These are phyloP conservation scores for Mortierella sp. DNA, from an alignment of 371 early-diverging fungal genomes.

Conservation along the genomic window DNA sequence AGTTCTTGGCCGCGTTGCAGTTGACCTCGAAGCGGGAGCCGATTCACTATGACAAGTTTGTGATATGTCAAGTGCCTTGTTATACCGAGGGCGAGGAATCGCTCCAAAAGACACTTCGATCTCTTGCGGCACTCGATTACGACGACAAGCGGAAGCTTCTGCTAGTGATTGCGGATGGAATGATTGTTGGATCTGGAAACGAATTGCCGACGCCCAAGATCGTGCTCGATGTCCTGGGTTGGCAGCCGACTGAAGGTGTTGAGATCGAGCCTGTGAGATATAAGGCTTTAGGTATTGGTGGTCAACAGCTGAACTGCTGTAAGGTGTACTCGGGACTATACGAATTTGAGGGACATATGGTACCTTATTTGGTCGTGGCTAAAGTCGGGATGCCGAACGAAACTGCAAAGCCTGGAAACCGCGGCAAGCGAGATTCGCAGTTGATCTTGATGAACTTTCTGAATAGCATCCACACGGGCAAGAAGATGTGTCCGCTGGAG, in stretches of 20 bases:
- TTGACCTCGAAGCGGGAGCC: slow-evolving; percentile 80
- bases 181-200: slow-evolving; percentile 97
- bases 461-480: slow-evolving; percentile 94
- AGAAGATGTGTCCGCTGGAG: slow-evolving; percentile 90
- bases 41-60: slow-evolving; percentile 91
- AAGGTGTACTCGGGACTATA: slow-evolving; percentile 98
- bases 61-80: slow-evolving; percentile 92
- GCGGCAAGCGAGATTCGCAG: slow-evolving; percentile 99
- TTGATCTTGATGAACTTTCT: slow-evolving; percentile 98
- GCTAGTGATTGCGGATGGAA: slow-evolving; percentile 90
- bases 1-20: slow-evolving; percentile 94
- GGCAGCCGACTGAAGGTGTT: slow-evolving; percentile 70
- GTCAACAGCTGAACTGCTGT: slow-evolving; percentile 93
- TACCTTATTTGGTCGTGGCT: slow-evolving; percentile 96
- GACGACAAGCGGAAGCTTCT: slow-evolving; percentile 96
- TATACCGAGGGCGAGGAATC: slow-evolving; percentile 98
- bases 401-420: slow-evolving; percentile 88
- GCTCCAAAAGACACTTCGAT: slow-evolving; percentile 92
- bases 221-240: slow-evolving; percentile 93
- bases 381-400: slow-evolving; percentile 91
- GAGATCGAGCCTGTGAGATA: slow-evolving; percentile 94
- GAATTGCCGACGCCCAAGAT: slow-evolving; percentile 97
- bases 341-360: slow-evolving; percentile 86
- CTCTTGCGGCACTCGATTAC: slow-evolving; percentile 90
- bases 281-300: slow-evolving; percentile 90